A percentile compares a stretch with the other conserved stretches of the same genome.
Conservation (phyloP, 768 basidiomycete genomes). For the Leccinum arenicola region DNA sequence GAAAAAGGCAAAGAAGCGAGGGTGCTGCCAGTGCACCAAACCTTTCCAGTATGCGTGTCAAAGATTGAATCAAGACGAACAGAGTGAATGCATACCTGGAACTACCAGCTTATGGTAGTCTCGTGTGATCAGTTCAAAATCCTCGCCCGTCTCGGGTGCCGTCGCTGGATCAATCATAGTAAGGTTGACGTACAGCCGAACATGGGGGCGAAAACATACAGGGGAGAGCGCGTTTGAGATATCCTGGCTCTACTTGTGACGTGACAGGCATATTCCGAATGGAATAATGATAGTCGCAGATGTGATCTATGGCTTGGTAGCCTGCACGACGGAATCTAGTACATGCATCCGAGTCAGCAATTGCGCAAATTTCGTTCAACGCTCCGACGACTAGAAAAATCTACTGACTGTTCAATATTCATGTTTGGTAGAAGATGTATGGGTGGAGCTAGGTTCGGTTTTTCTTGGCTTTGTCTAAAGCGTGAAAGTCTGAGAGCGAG, state of each 20-base stretch:
- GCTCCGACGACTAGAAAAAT: neutral
- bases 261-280: conserved; percentile 63
- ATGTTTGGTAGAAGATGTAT: neutral
- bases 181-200: neutral
- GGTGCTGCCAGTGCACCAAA: conserved; percentile 36
- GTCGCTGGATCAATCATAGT: conserved; percentile 32
- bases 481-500: neutral
- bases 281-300: conserved; percentile 82
- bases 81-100: conserved; percentile 49
- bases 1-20: conserved; percentile 82
- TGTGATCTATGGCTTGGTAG: conserved; percentile 81
- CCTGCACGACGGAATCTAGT: conserved; percentile 78
- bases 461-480: neutral
- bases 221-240: conserved; percentile 66
- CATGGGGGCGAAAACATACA: conserved; percentile 34
- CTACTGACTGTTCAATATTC: conserved; percentile 12
- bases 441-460: neutral
- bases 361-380: neutral
- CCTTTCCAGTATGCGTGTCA: conserved; percentile 33
- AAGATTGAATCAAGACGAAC: neutral
- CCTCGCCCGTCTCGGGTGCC: conserved; percentile 69
- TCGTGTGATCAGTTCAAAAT: conserved; percentile 64
- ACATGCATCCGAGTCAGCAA: neutral
- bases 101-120: conserved; percentile 79
- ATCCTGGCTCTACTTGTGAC: conserved; percentile 78